Percentiles rank a stretch among this genome's conserved stretches.
Conservation (phyloP, 805 yeast species). For the Kazachstania kunashirensis region DNA sequence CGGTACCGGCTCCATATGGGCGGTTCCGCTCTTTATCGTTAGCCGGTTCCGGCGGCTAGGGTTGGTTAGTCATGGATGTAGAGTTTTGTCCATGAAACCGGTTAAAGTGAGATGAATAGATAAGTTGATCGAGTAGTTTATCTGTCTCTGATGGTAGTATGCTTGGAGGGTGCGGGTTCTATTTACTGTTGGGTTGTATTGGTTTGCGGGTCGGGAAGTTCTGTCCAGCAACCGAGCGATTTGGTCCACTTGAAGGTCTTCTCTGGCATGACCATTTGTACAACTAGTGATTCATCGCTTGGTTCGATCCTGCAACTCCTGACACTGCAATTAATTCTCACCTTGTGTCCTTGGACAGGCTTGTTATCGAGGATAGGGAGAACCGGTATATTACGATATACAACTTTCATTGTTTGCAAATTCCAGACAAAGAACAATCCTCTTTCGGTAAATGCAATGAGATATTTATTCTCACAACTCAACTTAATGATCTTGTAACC, state of each 20-base stretch:
- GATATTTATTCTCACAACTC: constrained; percentile 31
- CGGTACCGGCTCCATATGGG: too few species aligned
- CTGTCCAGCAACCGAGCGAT: constrained; percentile 25
- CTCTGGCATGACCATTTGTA: constrained; percentile 12
- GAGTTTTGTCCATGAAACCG: too few species aligned
- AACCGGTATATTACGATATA: constrained; percentile 22
- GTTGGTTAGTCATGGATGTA: too few species aligned
- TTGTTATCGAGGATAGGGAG: constrained; percentile 21
- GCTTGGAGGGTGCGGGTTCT: too few species aligned
- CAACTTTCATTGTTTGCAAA: constrained; percentile 10
- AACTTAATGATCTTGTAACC: constrained; percentile 42
- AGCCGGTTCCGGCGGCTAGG: not conserved
- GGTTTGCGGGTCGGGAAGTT: too few species aligned
- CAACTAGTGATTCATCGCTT: constrained; percentile 8
- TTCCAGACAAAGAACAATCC: constrained; percentile 41
- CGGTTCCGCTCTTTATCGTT: too few species aligned
- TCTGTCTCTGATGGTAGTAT: too few species aligned
- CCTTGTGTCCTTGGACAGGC: constrained; percentile 20
- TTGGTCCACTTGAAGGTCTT: constrained; percentile 16
- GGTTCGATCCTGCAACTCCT: constrained; percentile 1
- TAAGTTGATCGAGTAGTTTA: too few species aligned
- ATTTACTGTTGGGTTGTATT: too few species aligned
- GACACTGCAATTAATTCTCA: constrained; percentile 22
- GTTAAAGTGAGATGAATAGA: too few species aligned
- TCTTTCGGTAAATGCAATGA: constrained; percentile 48